Evolutionary conservation across 208 protist species (phyloP).

Genomic region (Trypanosoma mega): DNA sequence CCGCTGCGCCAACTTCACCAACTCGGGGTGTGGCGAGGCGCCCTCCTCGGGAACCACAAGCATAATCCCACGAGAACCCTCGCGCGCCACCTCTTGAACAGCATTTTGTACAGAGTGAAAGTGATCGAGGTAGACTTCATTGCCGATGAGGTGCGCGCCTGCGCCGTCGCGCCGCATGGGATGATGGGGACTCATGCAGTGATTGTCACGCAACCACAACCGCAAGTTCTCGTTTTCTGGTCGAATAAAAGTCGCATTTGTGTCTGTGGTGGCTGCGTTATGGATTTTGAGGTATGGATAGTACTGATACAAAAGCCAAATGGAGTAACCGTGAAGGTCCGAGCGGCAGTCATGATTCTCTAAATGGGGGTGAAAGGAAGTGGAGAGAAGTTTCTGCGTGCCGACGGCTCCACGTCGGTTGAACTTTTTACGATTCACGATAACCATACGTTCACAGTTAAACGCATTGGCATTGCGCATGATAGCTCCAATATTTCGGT

Average conservation of each 20-base stretch:
- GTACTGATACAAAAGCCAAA: constrained; percentile 78
- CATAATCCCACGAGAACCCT: constrained; percentile 49
- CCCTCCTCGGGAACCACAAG: constrained; percentile 72
- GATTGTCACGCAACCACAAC: constrained; percentile 31
- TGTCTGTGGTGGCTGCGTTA: not conserved
- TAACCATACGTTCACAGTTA: constrained; percentile 66
- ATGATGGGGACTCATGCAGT: constrained; percentile 37
- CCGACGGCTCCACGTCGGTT: constrained; percentile 73
- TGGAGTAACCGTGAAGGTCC: constrained; percentile 36
- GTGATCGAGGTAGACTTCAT: constrained; percentile 61
- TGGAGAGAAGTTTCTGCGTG: constrained; percentile 53
- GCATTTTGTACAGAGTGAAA: constrained; percentile 22
- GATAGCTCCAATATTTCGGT: constrained; percentile 83
- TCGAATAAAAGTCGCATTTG: constrained; percentile 41
- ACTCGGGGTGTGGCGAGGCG: constrained; percentile 38
- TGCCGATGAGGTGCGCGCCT: constrained; percentile 30
- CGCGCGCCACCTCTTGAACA: constrained; percentile 26
- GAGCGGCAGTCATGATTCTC: constrained; percentile 19
- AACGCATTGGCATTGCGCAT: constrained; percentile 83
- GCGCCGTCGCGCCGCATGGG: constrained; percentile 28
- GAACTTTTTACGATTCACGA: constrained; percentile 69
- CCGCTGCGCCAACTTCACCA: constrained; percentile 27
- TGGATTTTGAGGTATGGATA: constrained; percentile 67
- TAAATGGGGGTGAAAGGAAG: constrained; percentile 25
- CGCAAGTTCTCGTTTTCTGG: constrained; percentile 32